Conservation (phyloP, 1,284 basidiomycete species). For the Ceratobasidium sp. region DNA sequence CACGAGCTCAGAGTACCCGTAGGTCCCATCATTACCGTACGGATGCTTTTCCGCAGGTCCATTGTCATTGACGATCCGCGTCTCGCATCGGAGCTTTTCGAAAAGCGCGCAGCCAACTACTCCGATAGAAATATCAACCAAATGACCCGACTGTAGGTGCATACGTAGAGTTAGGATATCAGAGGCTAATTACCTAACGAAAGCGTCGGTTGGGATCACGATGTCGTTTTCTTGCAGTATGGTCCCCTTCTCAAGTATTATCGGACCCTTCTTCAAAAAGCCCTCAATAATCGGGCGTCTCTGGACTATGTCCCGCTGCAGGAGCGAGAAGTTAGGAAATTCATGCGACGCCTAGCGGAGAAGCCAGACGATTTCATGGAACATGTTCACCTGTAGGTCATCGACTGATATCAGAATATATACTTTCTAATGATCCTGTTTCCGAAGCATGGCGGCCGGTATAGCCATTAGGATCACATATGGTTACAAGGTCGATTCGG, state of each 20-base stretch:
- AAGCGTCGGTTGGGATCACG: conserved; percentile 21
- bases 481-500: conserved; percentile 18
- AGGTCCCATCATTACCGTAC: conserved; percentile 22
- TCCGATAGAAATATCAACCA: conserved; percentile 2
- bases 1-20: too few species aligned
- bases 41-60: conserved; percentile 5
- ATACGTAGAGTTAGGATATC: neutral
- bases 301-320: conserved; percentile 7
- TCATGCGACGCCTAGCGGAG: neutral
- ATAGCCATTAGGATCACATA: conserved; percentile 6
- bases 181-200: neutral
- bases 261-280: conserved; percentile 1
- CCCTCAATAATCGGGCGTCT: conserved; percentile 7
- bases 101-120: conserved; percentile 29
- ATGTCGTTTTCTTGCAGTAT: conserved; percentile 7
- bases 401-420: too few species aligned
- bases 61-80: conserved; percentile 12
- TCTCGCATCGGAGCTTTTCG: conserved; percentile 19
- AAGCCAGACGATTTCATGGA: conserved; percentile 3
- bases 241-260: neutral
- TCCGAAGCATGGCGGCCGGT: neutral
- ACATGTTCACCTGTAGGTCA: conserved; percentile 3
- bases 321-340: conserved; percentile 1
- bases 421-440: neutral
- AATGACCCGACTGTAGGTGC: conserved; percentile 17